These are phyloP conservation scores for Pestalotiopsis sp. DNA, from an alignment of 2,329 filamentous ascomycete genomes.

Conservation along the genomic window DNA sequence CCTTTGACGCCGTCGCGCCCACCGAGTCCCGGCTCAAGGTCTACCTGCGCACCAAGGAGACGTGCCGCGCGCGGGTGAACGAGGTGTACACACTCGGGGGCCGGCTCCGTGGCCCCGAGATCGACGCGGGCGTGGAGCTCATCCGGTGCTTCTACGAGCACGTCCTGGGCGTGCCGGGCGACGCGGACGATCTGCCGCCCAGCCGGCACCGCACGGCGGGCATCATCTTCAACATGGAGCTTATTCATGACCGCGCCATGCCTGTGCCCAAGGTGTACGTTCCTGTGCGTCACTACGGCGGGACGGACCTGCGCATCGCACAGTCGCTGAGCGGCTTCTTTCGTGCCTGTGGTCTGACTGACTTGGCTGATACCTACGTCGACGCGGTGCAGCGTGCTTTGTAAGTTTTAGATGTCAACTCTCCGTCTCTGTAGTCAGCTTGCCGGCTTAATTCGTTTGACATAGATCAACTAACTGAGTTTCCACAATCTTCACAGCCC, in stretches of 20 bases:
- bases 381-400: not conserved
- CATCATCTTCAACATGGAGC: slow-evolving; percentile 7
- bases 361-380: not conserved
- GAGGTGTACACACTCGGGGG: not conserved
- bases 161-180: not conserved
- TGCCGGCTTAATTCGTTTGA: not conserved
- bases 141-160: not conserved
- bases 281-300: not conserved
- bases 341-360: not conserved
- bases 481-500: not conserved
- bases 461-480: not conserved
- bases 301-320: not conserved
- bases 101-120: not conserved
- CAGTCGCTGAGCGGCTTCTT: not conserved
- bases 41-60: slow-evolving; percentile 2
- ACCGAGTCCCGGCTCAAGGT: not conserved
- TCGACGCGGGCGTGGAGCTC: not conserved
- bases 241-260: not conserved
- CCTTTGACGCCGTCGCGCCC: not conserved
- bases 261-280: not conserved
- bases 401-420: not conserved
- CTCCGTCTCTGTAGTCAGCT: not conserved
- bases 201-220: not conserved
- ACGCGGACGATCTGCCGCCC: not conserved
- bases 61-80: not conserved